These are phyloP conservation scores for Poterioochromonas sp. DNA, from an alignment of 352 stramenopile genomes.

Conservation along the genomic window DNA sequence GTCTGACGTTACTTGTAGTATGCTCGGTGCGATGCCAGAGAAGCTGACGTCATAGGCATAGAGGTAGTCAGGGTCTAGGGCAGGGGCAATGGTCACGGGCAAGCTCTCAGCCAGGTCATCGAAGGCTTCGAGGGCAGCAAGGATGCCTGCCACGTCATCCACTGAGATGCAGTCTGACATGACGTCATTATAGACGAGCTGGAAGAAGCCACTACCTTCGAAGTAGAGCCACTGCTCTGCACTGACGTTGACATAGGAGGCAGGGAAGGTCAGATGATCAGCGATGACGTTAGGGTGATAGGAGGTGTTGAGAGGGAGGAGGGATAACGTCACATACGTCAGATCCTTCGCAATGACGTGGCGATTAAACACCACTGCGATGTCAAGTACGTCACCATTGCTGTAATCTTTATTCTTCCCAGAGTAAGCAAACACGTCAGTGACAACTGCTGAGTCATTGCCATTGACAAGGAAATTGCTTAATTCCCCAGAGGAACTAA, in stretches of 20 bases:
- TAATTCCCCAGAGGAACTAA: not conserved
- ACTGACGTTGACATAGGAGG: not conserved
- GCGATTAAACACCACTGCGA: not conserved
- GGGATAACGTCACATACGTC: not conserved
- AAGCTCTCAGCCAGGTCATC: not conserved
- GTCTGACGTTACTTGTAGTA: not conserved
- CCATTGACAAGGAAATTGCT: not conserved
- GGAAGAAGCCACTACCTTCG: not conserved
- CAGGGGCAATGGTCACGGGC: not conserved
- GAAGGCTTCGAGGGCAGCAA: not conserved
- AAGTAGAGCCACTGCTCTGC: not conserved
- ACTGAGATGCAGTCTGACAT: not conserved
- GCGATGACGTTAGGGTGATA: not conserved
- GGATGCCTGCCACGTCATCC: not conserved
- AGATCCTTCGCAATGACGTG: not conserved
- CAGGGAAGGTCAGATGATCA: not conserved
- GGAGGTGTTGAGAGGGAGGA: not conserved
- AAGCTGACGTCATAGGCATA: not conserved
- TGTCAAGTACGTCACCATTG: constrained; percentile 3
- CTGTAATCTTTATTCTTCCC: not conserved
- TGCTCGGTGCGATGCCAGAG: not conserved
- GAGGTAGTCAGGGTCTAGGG: not conserved
- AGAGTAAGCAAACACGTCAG: not conserved
- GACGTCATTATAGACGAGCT: not conserved
- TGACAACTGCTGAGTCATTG: not conserved